Evolutionary conservation across 768 basidiomycete species (phyloP), one percentile per base, ranked within the genome.

Genomic region (Suillus americanus): DNA sequence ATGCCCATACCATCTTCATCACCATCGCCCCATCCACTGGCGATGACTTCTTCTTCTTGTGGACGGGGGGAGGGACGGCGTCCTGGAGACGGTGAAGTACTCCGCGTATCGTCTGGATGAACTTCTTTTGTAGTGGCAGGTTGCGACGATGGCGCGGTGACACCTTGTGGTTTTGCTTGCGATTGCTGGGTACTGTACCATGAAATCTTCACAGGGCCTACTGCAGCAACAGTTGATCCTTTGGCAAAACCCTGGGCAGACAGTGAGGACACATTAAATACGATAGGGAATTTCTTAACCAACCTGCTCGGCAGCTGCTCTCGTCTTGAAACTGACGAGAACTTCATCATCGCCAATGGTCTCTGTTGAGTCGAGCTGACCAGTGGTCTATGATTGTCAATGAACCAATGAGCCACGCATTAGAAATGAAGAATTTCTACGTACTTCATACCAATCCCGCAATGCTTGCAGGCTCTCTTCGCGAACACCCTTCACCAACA

Each of bases 371-470:
- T 94, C 93, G 63, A 94, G 73, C 67, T 89, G 90, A 28, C 90
- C 91, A 1, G 82, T 83, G 14, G 85, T 84, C 91, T 92, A 63
- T 65, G 48, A 62, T 53, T 35, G 57, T 38, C 63, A 5, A 68
- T 64, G 57, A 74, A 12, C 20, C 63, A 5, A 68, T 64, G 57
- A 74, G 20, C 20, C 20, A 33, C 20, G 25, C 35, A 48, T 20
- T 20, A 25, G 10, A 41, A 41, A 41, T 20, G 40, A n/a, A 59
- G 6, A 30, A 59, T 59, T 2, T 25, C 6, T 16, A 67, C 78
- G 25, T 71, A 91, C 88, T 83, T 94, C 91, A 73, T 90, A 97
- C 91, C 92, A 96, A 69, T 92, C 88, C 66, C 85, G 86, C 65
- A 95, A 78, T 7, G 85, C 82, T 66, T 89, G 86, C 38, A 86